Base-by-base conservation (phyloP, 2,329 filamentous ascomycete species). In the Dactylonectria estremocensis region DNA sequence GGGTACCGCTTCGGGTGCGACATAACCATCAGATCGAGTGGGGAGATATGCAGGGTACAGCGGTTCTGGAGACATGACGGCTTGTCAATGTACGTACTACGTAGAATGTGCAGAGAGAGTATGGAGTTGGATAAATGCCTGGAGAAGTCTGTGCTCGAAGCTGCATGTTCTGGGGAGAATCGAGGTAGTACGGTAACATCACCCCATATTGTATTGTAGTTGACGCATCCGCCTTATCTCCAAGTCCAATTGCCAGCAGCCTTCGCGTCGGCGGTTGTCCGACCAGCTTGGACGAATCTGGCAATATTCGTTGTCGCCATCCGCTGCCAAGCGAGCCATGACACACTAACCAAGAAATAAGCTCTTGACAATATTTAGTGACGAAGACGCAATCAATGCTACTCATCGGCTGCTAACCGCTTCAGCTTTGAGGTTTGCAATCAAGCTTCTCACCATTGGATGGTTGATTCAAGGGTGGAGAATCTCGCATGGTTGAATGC, bases 21-120 rank as follows among this genome's bases (percentile, higher is more conserved):
- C 62, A 37, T 73, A 80, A 2, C 78, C 78, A n/a, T 79, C 77
- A 0, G 76, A 73, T 54, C 78, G 72, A 31, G 76, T 80, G 28
- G 78, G 78, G 9, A 80, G 69, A 49, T 80, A 80, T 7, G 73
- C 72, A 45, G 78, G 77, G 64, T 80, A 80, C 7, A 79, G 50
- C 6, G 78, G 78, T 11, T 70, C 67, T 1, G 77, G 72, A 64
- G 74, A 33, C 73, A 77, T 74, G 53, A 43, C 56, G 33, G n/a
- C 18, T 61, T 66, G 46, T 20, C 35, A 28, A 33, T 53, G 28
- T 37, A 14, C 6, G 16, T 14, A 40, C 20, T 37, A 14, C 6
- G 16, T 14, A 40, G 11, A 5, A n/a, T 40, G 28, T 16, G 16
- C 40, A 28, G 7, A 28, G n/a, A 5, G 16, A 3, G 58, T 33